phyloP scores from a whole-genome alignment of 768 basidiomycete species.

The Amanita subjunquillea region DNA sequence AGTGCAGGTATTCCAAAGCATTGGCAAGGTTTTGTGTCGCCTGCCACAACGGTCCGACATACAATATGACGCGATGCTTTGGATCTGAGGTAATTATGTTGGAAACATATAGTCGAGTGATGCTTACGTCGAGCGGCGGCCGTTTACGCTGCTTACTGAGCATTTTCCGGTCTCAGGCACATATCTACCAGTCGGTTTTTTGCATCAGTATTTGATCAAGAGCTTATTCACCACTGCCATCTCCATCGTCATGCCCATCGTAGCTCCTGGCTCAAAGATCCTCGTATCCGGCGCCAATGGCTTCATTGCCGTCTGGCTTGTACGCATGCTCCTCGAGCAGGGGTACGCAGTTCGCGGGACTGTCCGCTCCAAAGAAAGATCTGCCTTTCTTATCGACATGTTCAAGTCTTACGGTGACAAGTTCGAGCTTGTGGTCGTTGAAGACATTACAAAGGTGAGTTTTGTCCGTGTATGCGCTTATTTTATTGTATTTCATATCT shows the following conservation, averaged over 20 bases:
- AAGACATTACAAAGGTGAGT: conserved; percentile 44
- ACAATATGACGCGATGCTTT: conserved; percentile 24
- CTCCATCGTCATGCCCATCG: conserved; percentile 17
- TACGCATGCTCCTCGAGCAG: conserved; percentile 40
- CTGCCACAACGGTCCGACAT: too few species aligned
- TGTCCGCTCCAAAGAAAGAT: conserved; percentile 54
- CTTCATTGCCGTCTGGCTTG: conserved; percentile 51
- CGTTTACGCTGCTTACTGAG: too few species aligned
- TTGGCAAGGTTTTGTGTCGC: conserved; percentile 27
- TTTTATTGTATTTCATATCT: neutral
- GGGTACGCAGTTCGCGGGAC: conserved; percentile 61
- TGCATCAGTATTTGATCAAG: too few species aligned
- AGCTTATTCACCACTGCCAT: too few species aligned
- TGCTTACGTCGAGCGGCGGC: too few species aligned
- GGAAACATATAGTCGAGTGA: conserved; percentile 15
- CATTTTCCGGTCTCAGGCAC: too few species aligned
- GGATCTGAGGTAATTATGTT: conserved; percentile 48
- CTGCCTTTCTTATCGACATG: conserved; percentile 38
- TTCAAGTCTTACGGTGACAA: conserved; percentile 45
- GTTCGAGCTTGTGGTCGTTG: conserved; percentile 57
- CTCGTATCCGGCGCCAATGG: conserved; percentile 54
- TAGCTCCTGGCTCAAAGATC: conserved; percentile 21
- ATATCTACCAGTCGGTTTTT: too few species aligned
- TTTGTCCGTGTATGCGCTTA: neutral
- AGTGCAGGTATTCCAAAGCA: conserved; percentile 38